Percentiles rank a stretch among this genome's conserved stretches.
These are phyloP conservation scores for Eleusine indica DNA, from an alignment of 176 grass and related monocot genomes.

Conservation along the genomic window DNA sequence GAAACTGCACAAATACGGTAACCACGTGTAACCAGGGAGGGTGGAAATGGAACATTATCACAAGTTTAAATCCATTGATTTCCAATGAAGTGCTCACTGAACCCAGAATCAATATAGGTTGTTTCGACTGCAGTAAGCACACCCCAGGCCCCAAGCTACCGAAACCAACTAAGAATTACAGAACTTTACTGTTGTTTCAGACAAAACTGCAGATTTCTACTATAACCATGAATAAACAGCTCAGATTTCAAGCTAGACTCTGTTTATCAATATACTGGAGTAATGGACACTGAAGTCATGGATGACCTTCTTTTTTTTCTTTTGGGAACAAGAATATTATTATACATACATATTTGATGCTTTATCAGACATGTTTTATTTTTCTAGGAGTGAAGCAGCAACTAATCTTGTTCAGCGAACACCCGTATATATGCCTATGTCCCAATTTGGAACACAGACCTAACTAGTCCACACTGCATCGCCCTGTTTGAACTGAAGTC, in stretches of 20 bases:
- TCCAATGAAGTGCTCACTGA: not conserved
- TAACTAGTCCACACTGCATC: not conserved
- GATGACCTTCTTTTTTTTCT: not conserved
- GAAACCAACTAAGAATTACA: not conserved
- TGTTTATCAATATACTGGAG: not conserved
- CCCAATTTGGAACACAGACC: not conserved
- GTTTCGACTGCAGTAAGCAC: not conserved
- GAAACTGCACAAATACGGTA: not conserved
- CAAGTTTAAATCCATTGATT: not conserved
- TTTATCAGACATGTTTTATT: not conserved
- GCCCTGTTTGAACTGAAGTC: not conserved
- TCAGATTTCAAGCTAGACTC: not conserved
- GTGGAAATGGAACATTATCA: too few species aligned
- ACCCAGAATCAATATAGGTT: not conserved
- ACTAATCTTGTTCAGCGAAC: not conserved
- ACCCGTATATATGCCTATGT: not conserved
- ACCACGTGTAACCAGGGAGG: not conserved
- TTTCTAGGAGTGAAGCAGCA: not conserved
- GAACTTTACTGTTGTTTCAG: not conserved
- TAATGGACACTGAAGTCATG: not conserved
- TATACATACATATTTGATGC: not conserved
- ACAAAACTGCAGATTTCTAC: not conserved
- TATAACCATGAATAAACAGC: not conserved
- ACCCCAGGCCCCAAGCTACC: too few species aligned
- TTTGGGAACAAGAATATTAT: not conserved